Conservation (phyloP, 2,329 filamentous ascomycete genomes). For the Fusarium luffae region DNA sequence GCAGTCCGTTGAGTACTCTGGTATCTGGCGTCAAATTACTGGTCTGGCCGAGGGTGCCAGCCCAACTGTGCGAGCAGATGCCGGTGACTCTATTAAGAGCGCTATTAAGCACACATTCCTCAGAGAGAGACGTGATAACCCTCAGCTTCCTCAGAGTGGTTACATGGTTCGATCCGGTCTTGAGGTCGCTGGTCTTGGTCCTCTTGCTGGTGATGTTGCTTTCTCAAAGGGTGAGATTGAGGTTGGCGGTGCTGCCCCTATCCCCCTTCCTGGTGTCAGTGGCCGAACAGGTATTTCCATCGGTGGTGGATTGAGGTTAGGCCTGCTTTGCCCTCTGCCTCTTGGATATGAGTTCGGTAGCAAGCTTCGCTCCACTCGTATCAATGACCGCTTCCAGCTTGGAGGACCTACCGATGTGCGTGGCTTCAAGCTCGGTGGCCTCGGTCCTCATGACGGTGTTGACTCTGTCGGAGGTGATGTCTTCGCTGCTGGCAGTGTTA, state of each 20-base stretch:
- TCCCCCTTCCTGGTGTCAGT: conserved; percentile 75
- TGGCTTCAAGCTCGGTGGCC: conserved; percentile 88
- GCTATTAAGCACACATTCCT: conserved; percentile 84
- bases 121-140: conserved; percentile 83
- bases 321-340: conserved; percentile 84
- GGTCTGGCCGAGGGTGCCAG: conserved; percentile 80
- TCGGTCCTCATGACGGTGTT: conserved; percentile 86
- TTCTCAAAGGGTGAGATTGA: conserved; percentile 95
- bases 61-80: conserved; percentile 82
- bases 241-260: conserved; percentile 77
- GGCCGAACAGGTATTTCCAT: conserved; percentile 82
- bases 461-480: conserved; percentile 93
- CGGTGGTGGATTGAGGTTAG: conserved; percentile 82
- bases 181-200: conserved; percentile 89
- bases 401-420: conserved; percentile 95
- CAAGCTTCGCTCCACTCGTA: conserved; percentile 73
- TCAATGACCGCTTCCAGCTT: conserved; percentile 95
- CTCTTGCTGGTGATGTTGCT: conserved; percentile 87
- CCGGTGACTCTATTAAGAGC: conserved; percentile 91
- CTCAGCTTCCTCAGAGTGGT: conserved; percentile 83
- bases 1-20: conserved; percentile 84
- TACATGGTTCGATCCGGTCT: conserved; percentile 81
- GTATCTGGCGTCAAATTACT: conserved; percentile 89
- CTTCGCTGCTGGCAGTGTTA: conserved; percentile 89
- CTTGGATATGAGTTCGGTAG: conserved; percentile 65